A percentile compares a stretch with the other conserved stretches of the same genome.
Evolutionary conservation across 164 flowering plant genomes (phyloP).

Genomic region (Paratinospora sagittata): DNA sequence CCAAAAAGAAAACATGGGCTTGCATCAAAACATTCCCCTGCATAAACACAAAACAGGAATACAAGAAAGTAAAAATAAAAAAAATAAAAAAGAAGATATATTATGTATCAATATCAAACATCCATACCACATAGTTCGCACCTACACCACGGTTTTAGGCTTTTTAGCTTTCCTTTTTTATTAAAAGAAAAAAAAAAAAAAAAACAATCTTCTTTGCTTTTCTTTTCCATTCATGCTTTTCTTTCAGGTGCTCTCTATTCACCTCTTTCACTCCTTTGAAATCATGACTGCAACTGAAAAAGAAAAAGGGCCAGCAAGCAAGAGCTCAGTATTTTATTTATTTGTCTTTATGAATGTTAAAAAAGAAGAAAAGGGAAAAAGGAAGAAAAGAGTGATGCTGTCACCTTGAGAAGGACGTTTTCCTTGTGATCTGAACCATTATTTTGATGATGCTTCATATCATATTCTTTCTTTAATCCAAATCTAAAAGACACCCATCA

Average conservation of each 20-base stretch:
- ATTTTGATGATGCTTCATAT: not conserved
- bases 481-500: not conserved
- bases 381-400: not conserved
- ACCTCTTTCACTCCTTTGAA: not conserved
- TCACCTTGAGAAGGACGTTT: not conserved
- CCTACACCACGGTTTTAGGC: slow-evolving; percentile 2
- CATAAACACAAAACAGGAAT: not conserved
- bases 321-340: not conserved
- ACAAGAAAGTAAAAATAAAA: not conserved
- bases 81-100: not conserved
- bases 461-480: not conserved
- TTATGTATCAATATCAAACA: not conserved
- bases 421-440: slow-evolving; percentile 1
- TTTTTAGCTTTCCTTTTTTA: not conserved
- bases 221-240: not conserved
- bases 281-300: slow-evolving; percentile 3
- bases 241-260: not conserved
- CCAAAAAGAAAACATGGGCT: slow-evolving; percentile 1
- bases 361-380: not conserved
- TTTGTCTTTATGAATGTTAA: not conserved
- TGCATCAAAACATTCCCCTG: not conserved
- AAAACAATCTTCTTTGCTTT: not conserved
- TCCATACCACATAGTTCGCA: not conserved
- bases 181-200: not conserved
- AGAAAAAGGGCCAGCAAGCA: not conserved